A percentile compares a stretch with the other conserved stretches of the same genome.
Evolutionary conservation across 129 eudicot species (phyloP).

Genomic region (Heracleum sosnowskyi): DNA sequence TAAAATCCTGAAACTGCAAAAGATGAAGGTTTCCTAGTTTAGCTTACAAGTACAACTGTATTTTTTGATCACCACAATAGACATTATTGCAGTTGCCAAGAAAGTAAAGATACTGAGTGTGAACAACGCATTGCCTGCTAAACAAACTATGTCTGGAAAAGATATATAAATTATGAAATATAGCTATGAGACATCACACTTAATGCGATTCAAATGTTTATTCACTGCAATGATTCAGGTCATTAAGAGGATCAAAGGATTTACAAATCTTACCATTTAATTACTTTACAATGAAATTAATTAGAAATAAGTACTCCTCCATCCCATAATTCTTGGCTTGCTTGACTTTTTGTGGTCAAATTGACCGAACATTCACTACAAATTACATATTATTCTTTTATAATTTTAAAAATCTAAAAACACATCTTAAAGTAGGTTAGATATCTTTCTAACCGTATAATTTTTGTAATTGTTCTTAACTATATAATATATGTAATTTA

Average conservation of each 20-base stretch:
- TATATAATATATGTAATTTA: no score
- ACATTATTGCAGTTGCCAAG: not conserved
- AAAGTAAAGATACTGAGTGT: not conserved
- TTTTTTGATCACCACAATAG: not conserved
- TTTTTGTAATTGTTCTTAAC: no score
- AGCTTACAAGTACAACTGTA: not conserved
- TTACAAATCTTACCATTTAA: not conserved
- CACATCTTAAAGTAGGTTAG: no score
- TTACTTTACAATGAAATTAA: not conserved
- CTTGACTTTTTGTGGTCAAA: no score
- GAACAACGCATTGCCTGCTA: not conserved
- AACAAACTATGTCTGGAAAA: not conserved
- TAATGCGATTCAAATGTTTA: not conserved
- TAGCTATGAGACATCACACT: not conserved
- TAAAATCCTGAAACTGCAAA: conserved; percentile 82
- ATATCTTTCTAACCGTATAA: no score
- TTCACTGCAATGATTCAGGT: not conserved
- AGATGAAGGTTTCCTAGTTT: not conserved
- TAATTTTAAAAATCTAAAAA: no score
- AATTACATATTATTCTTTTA: no score
- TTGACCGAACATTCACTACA: no score
- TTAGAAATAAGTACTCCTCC: not conserved
- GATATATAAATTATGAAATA: not conserved
- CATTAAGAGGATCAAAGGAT: not conserved
- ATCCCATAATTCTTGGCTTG: no score